Evolutionary conservation across 2,329 filamentous ascomycete species (phyloP).

Genomic region (Decorospora gaudefroyi): DNA sequence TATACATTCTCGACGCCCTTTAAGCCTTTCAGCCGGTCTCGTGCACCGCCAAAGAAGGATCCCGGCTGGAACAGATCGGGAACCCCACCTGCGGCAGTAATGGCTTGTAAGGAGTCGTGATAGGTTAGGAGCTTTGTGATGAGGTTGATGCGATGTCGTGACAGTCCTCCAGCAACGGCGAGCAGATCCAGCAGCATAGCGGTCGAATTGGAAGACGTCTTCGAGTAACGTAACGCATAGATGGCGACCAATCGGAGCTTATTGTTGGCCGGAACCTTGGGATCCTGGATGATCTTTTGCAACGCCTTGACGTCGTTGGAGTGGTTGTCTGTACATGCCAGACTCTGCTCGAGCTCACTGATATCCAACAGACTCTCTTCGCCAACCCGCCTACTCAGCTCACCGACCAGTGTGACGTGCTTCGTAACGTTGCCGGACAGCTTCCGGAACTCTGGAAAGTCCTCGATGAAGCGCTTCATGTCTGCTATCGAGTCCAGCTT

Average conservation of each 20-base stretch:
- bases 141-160: constrained; percentile 73
- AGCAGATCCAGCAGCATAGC: constrained; percentile 86
- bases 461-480: constrained; percentile 99
- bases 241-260: constrained; percentile 90
- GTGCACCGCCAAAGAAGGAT: constrained; percentile 86
- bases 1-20: constrained; percentile 99
- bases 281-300: constrained; percentile 82
- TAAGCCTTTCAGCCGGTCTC: constrained; percentile 87
- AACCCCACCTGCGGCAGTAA: constrained; percentile 74
- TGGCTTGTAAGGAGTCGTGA: constrained; percentile 80
- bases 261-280: constrained; percentile 74
- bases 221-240: constrained; percentile 93
- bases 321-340: constrained; percentile 97
- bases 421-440: constrained; percentile 98
- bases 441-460: constrained; percentile 97
- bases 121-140: constrained; percentile 84
- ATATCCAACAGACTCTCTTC: constrained; percentile 90
- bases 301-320: constrained; percentile 87
- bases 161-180: constrained; percentile 78
- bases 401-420: constrained; percentile 93
- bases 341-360: constrained; percentile 92
- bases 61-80: constrained; percentile 86
- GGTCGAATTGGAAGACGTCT: constrained; percentile 79
- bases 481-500: constrained; percentile 97
- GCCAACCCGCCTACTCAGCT: constrained; percentile 85